Evolutionary conservation across 2,329 filamentous ascomycete genomes (phyloP), one percentile per base, ranked within the genome.

Genomic region (Xylariaceae sp.): DNA sequence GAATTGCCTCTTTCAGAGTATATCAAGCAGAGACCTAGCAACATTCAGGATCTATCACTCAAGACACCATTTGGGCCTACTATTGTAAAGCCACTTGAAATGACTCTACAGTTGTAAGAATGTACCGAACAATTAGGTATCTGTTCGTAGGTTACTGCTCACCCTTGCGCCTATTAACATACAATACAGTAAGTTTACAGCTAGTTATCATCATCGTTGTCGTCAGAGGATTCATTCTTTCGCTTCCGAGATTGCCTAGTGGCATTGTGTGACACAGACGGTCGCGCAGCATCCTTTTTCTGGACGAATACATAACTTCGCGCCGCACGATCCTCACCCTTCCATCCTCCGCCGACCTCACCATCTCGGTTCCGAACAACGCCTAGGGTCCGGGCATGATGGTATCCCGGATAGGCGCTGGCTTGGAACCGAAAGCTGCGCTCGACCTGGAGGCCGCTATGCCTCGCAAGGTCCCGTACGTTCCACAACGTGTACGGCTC

Each of bases 401-500:
- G 73, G 63, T 93, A 93, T 0, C 83, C 83, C 1, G 84, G 85
- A 63, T 92, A 93, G 20, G 76, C 79, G 14, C 59, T 68, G 5
- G 80, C 74, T 51, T 80, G 74, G 61, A 93, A 93, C 46, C 68
- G 70, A 62, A 86, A 91, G 64, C 84, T 89, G 58, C 77, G 71
- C 56, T 82, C 74, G 27, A 90, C 84, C 58, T 79, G 77, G 40
- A 92, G 69, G 5, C 86, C 87, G 4, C 76, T 75, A 64, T 95
- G 88, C 6, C 92, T 77, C 2, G 80, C 93, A 22, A 98, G 73
- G 69, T 96, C 92, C 27, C 84, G 80, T 21, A 97, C 77, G 69
- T 97, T 96, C 93, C 93, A 98, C 1, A 96, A 76, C 2, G 89
- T 92, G 65, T 98, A 98, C 0, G 93, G 93, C 65, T 94, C 86